Base-by-base conservation (phyloP, 805 yeast species). In the Priceomyces medius region DNA sequence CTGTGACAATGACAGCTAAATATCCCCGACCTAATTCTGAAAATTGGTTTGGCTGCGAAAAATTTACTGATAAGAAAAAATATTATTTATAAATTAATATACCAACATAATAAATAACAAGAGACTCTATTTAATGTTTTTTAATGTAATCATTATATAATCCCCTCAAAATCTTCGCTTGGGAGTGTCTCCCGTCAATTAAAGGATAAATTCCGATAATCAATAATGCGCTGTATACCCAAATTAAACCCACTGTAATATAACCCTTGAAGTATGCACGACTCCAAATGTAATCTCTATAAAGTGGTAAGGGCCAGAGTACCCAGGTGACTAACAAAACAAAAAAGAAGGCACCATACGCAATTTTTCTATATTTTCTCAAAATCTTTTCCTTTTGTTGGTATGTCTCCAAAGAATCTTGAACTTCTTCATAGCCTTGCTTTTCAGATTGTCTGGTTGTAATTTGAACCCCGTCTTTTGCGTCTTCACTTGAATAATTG, bases 281-380 rank as follows among this genome's bases (percentile, higher is more conserved):
- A 18, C 61, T 47, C 55, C 69, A 71, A 20, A 69, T 59, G 51
- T 63, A 71, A n/a, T 71, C 64, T 31, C 70, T 61, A 47, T 69
- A 70, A 18, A 70, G 51, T 17, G 75, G 73, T 36, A 70, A 55
- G 28, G 76, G 74, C 66, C 69, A 64, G n/a, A 65, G 39, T 1
- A 66, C 67, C 67, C 69, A 64, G 2, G 68, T 63, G 3, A 66
- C 32, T 12, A 63, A 42, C 4, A 63, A 44, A n/a, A 53, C 49
- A 29, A 63, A 47, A 2, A 64, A 35, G 5, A 58, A 46, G 10
- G 60, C 50, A 12, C 47, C 54, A 31, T 53, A 50, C 3, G 69
- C 62, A 9, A 64, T 8, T 18, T 37, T 37, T 20, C n/a, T 26
- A 20, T 28, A 37, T 9, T 26, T 13, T 7, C 20, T 7, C 7